phyloP scores from a whole-genome alignment of 2,329 filamentous ascomycete species.

The Leptodontidium sp. region DNA sequence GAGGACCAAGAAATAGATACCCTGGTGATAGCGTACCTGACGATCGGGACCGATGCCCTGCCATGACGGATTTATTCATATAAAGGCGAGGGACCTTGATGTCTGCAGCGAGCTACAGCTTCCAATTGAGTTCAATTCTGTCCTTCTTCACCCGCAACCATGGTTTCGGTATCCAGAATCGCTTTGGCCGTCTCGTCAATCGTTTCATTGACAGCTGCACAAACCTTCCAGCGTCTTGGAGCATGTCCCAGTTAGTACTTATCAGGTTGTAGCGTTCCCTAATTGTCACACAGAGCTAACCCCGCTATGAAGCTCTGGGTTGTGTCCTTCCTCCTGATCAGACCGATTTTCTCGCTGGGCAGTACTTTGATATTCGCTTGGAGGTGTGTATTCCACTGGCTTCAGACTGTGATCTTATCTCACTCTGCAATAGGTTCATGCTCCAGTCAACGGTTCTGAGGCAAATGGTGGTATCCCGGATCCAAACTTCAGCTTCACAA shows the following conservation, averaged over 20 bases:
- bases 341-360: slow-evolving; percentile 83
- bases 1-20: background rate
- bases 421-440: slow-evolving; percentile 64
- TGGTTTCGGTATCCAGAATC: slow-evolving; percentile 42
- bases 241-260: slow-evolving; percentile 56
- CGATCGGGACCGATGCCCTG: slow-evolving; percentile 7
- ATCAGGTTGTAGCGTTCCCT: background rate
- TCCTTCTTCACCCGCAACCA: slow-evolving; percentile 30
- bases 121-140: slow-evolving; percentile 21
- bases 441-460: slow-evolving; percentile 82
- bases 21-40: slow-evolving; percentile 21
- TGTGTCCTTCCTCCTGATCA: slow-evolving; percentile 68
- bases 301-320: slow-evolving; percentile 53
- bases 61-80: slow-evolving; percentile 17
- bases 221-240: slow-evolving; percentile 68
- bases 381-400: slow-evolving; percentile 52
- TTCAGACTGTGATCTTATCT: too few species aligned
- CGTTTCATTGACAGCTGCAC: slow-evolving; percentile 55
- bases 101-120: slow-evolving; percentile 29
- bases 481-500: slow-evolving; percentile 77
- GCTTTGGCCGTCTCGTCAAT: slow-evolving; percentile 49
- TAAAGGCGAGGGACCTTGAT: slow-evolving; percentile 50
- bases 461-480: slow-evolving; percentile 74
- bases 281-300: slow-evolving; percentile 26
- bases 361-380: slow-evolving; percentile 84